phyloP scores from a whole-genome alignment of 1,139 yeast genomes.

The Hyphopichia burtonii region DNA sequence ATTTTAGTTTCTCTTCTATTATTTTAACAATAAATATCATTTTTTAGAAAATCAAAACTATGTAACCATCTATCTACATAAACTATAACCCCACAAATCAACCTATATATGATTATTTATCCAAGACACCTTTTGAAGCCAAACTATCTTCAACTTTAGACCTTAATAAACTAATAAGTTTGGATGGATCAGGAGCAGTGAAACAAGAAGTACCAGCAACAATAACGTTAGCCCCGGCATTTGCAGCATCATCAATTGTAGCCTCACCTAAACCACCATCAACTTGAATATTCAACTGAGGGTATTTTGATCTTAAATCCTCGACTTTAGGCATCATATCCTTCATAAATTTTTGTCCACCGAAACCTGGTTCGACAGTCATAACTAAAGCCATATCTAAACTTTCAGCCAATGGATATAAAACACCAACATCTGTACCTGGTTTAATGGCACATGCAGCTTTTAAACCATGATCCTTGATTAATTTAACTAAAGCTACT shows the following conservation, averaged over 20 bases:
- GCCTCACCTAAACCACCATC: slow-evolving; percentile 95
- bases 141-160: slow-evolving; percentile 49
- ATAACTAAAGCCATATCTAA: slow-evolving; percentile 92
- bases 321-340: slow-evolving; percentile 96
- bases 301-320: slow-evolving; percentile 67
- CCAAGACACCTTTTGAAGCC: slow-evolving; percentile 24
- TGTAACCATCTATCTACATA: neutral
- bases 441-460: slow-evolving; percentile 97
- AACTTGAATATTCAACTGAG: slow-evolving; percentile 84
- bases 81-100: neutral
- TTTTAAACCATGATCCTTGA: slow-evolving; percentile 79
- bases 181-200: slow-evolving; percentile 74
- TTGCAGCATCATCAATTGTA: slow-evolving; percentile 81
- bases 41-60: neutral
- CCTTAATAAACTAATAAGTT: slow-evolving; percentile 68
- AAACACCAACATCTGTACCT: slow-evolving; percentile 82
- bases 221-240: slow-evolving; percentile 95
- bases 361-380: slow-evolving; percentile 99
- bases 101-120: slow-evolving; percentile 3
- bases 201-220: slow-evolving; percentile 97
- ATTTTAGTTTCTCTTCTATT: no score
- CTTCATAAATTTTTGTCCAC: slow-evolving; percentile 95
- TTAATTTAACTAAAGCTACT: slow-evolving; percentile 66
- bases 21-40: neutral
- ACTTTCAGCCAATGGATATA: slow-evolving; percentile 70